Base-by-base conservation (phyloP, 441 rosid species). In the Francoa sonchifolia region DNA sequence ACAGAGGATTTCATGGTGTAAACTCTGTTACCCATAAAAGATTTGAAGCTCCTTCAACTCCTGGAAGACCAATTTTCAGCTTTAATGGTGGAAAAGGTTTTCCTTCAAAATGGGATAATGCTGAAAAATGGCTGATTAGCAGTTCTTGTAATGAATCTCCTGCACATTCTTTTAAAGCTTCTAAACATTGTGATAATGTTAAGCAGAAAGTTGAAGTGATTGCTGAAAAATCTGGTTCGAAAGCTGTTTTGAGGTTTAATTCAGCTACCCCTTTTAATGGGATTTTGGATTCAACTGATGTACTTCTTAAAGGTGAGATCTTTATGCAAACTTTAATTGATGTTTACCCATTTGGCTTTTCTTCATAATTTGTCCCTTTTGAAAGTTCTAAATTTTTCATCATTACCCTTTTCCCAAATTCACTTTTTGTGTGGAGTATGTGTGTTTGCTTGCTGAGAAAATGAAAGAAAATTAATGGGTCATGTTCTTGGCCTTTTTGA, bases 71-170 rank as follows among this genome's bases (percentile, higher is more conserved):
- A 19, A 57, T 82, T 43, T 82, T 85, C 55, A 61, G 85, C 53
- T 84, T 81, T 70, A 76, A 74, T 22, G 57, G 44, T 39, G 59
- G 59, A 61, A 73, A 65, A 54, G 73, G 65, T 62, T 72, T 88
- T 19, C 97, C 95, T 61, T 88, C 97, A 12, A 88, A 88, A 59
- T 88, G 97, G 97, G 81, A 69, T 29, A 82, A 89, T 60, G 95
- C 95, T 5, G 88, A 85, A 67, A 89, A 89, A 59, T 89, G 97
- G 97, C 59, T 84, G 27, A 71, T 59, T 3, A 59, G 61, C 53
- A 68, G 62, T 40, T 71, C 84, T 35, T 55, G 79, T 69, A 64
- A 75, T 44, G 71, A 58, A 9, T 82, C 88, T 45, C 84, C 84
- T 6, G 82, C 85, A 46, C 75, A 74, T 49, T 22, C 63, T 42